phyloP scores from a whole-genome alignment of 2,329 filamentous ascomycete genomes.

The Beauveria medogensis region DNA sequence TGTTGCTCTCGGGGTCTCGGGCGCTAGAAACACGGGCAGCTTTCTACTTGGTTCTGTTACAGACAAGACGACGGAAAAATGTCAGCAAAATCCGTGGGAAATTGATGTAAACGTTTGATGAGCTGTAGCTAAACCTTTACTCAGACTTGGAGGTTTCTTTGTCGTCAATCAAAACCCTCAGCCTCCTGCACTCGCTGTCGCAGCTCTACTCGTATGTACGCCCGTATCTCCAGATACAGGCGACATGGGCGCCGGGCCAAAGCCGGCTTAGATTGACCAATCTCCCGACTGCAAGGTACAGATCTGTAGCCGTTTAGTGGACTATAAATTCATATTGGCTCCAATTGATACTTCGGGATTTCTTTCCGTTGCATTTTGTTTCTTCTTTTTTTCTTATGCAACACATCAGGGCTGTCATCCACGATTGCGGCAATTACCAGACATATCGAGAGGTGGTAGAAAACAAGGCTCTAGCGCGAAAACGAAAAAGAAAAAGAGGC shows the following conservation, averaged over 20 bases:
- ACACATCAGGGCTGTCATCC: too few relatives aligned
- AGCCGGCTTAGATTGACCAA: neutral
- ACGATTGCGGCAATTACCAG: too few relatives aligned
- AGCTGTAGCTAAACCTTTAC: neutral
- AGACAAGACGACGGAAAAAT: neutral
- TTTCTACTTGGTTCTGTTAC: too few relatives aligned
- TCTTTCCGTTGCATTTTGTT: too few relatives aligned
- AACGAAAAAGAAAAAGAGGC: constrained; percentile 1
- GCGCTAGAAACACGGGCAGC: neutral
- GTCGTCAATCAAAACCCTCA: neutral
- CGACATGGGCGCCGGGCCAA: neutral
- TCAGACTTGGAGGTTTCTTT: neutral
- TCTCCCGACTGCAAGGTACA: neutral
- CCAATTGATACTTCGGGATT: too few relatives aligned
- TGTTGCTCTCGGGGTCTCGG: neutral
- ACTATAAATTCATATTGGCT: neutral
- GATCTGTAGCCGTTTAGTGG: neutral
- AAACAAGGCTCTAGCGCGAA: neutral
- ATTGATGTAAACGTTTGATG: too few relatives aligned
- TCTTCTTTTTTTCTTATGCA: too few relatives aligned
- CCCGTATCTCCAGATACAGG: constrained; percentile 9
- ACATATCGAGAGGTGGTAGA: too few relatives aligned
- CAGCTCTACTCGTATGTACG: constrained; percentile 3
- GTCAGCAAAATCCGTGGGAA: neutral
- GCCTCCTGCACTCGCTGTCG: neutral